Base-by-base conservation (phyloP, 2,329 filamentous ascomycete genomes). In the Pseudocercospora pini-densiflorae region DNA sequence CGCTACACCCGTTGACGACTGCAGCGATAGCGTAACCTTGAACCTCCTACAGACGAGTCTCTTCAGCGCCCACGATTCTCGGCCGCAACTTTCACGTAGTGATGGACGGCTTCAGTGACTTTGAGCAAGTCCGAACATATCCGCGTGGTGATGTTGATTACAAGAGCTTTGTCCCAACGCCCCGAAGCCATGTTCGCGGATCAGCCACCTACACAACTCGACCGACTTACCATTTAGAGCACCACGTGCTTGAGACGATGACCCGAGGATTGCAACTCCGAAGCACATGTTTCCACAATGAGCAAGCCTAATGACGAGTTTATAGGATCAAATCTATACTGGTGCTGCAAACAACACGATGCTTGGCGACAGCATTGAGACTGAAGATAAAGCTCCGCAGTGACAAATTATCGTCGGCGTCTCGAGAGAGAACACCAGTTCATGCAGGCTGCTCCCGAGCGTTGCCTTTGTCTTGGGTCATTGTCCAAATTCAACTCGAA, bases 401-500 rank as follows among this genome's bases (percentile, higher is more conserved):
- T 55, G 51, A 55, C 51, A 55, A 55, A 55, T 33, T 27, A 9
- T 31, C 51, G 3, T 27, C 14, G 23, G 51, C 23, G 10, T 27
- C 16, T 55, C 24, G 16, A 55, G 7, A 55, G 23, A 8, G 24
- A 19, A 55, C 51, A 55, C 51, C 24, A 19, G 51, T 55, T 55
- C 24, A n/a, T 31, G 55, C 31, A 58, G 9, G 33, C 55, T 40
- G 55, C n/a, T 58, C 55, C 31, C 55, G 33, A 58, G 33, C 19
- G 16, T 23, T 12, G 5, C 31, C 55, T 58, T 58, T 58, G 55
- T 58, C 19, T 21, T 43, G 9, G 16, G 24, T 24, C 31, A 58
- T 58, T 58, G 55, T 58, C 55, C 55, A 36, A 9, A 5, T 58
- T 58, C 55, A 58, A 40, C 31, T 58, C 55, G 55, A 58, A 40